A percentile compares a stretch with the other conserved stretches of the same genome.
Evolutionary conservation across 331 rosid genomes (phyloP).

Genomic region (Acacia concinna): DNA sequence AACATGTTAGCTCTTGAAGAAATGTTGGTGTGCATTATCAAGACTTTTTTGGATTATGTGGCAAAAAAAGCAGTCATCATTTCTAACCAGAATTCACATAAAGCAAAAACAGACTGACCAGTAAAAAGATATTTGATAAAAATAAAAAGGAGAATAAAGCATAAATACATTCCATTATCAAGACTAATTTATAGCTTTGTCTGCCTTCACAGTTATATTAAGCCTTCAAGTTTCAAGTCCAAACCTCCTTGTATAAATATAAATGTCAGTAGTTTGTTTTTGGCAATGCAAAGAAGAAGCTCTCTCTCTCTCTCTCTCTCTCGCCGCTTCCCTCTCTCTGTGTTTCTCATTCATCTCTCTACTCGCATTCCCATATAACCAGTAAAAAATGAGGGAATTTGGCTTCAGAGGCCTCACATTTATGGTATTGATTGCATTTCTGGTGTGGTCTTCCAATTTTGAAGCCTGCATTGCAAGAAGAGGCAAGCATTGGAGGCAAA

Average conservation of each 20-base stretch:
- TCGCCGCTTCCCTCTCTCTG: conserved; percentile 2
- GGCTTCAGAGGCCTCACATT: conserved; percentile 60
- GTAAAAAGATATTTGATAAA: conserved; percentile 7
- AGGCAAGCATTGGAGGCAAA: conserved; percentile 79
- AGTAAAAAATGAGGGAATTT: conserved; percentile 59
- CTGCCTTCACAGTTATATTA: conserved; percentile 33
- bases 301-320: conserved; percentile 16
- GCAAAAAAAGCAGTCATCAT: conserved; percentile 42
- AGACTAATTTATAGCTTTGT: conserved; percentile 36
- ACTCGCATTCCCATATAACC: conserved; percentile 27
- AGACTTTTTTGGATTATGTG: conserved; percentile 48
- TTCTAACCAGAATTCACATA: conserved; percentile 66
- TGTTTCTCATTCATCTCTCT: neutral
- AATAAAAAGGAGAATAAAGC: conserved; percentile 28
- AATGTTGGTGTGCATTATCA: conserved; percentile 3
- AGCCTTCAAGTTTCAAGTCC: conserved; percentile 21
- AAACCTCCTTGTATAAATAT: conserved; percentile 56
- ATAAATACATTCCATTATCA: conserved; percentile 45
- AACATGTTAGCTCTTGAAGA: neutral
- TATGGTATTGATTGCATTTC: conserved; percentile 49
- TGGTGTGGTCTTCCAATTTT: conserved; percentile 73
- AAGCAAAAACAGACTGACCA: conserved; percentile 47
- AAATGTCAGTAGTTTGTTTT: conserved; percentile 41
- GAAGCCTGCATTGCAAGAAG: conserved; percentile 87
- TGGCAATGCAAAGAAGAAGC: conserved; percentile 38